Evolutionary conservation across 257 asterid species (phyloP).

Genomic region (Cruciata laevipes): DNA sequence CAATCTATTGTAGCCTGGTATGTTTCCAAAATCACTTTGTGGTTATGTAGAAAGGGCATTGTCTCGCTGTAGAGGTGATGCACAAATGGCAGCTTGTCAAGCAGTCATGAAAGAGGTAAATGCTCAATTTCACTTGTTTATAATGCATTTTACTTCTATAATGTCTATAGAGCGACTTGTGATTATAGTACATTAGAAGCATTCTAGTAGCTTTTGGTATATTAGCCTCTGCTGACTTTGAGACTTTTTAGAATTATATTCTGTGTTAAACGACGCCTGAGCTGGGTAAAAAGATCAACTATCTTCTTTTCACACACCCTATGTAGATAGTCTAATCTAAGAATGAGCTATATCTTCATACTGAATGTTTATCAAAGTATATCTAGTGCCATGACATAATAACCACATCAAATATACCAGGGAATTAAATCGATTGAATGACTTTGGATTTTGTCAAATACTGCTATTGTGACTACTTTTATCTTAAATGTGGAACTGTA

Average conservation of each 20-base stretch:
- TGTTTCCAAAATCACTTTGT: slow-evolving; percentile 81
- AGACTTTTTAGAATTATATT: background rate
- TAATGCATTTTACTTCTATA: background rate
- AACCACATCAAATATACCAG: background rate
- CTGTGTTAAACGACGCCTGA: background rate
- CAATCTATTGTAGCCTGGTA: slow-evolving; percentile 57
- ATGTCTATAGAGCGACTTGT: background rate
- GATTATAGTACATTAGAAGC: background rate
- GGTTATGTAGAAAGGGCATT: slow-evolving; percentile 99
- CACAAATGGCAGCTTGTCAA: slow-evolving; percentile 76
- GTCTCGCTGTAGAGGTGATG: slow-evolving; percentile 91
- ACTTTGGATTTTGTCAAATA: background rate
- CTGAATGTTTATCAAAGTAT: background rate
- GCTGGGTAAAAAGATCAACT: background rate
- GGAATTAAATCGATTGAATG: slow-evolving; percentile 1
- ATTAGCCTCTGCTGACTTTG: background rate
- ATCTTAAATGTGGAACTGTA: background rate
- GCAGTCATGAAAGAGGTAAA: slow-evolving; percentile 87
- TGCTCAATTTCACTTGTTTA: background rate
- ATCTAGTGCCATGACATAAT: background rate
- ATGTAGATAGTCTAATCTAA: background rate
- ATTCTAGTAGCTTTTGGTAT: background rate
- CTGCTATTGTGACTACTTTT: background rate
- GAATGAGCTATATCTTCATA: background rate
- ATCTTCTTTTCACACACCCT: background rate